These are phyloP conservation scores for Ogataea nakhonphanomensis DNA, from an alignment of 805 yeast genomes.

Conservation along the genomic window DNA sequence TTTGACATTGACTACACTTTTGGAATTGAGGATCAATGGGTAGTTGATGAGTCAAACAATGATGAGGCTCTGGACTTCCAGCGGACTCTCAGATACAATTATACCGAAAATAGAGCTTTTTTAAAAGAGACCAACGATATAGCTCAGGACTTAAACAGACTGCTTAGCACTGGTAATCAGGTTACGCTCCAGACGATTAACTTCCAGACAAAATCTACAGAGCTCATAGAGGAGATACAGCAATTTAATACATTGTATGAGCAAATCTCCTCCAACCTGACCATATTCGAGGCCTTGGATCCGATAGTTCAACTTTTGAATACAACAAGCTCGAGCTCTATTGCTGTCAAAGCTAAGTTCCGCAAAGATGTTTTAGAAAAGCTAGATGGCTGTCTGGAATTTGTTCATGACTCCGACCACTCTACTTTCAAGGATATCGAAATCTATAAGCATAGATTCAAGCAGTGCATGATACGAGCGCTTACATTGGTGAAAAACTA, in stretches of 20 bases:
- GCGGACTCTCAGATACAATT: constrained; percentile 30
- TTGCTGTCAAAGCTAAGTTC: constrained; percentile 60
- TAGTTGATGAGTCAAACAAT: constrained; percentile 37
- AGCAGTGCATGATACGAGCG: constrained; percentile 81
- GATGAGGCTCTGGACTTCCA: constrained; percentile 36
- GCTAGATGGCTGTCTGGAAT: constrained; percentile 65
- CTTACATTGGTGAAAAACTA: constrained; percentile 72
- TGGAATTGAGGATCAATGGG: constrained; percentile 38
- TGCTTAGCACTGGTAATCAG: constrained; percentile 50
- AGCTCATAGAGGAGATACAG: constrained; percentile 45
- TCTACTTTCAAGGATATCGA: constrained; percentile 61
- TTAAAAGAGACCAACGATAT: constrained; percentile 44
- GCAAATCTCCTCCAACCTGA: constrained; percentile 47
- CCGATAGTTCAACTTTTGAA: constrained; percentile 65
- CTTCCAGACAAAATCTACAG: constrained; percentile 56
- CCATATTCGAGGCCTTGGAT: constrained; percentile 68
- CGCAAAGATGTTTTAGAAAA: constrained; percentile 45
- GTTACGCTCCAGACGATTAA: constrained; percentile 61
- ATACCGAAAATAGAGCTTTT: constrained; percentile 35
- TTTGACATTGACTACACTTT: constrained; percentile 43
- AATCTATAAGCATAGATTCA: constrained; percentile 64
- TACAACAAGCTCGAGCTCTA: constrained; percentile 59
- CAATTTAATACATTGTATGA: constrained; percentile 39
- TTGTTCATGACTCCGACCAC: constrained; percentile 51
- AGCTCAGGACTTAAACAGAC: constrained; percentile 41